These are phyloP conservation scores for Ophiostoma perfectum DNA, from an alignment of 2,329 filamentous ascomycete genomes.

Conservation along the genomic window DNA sequence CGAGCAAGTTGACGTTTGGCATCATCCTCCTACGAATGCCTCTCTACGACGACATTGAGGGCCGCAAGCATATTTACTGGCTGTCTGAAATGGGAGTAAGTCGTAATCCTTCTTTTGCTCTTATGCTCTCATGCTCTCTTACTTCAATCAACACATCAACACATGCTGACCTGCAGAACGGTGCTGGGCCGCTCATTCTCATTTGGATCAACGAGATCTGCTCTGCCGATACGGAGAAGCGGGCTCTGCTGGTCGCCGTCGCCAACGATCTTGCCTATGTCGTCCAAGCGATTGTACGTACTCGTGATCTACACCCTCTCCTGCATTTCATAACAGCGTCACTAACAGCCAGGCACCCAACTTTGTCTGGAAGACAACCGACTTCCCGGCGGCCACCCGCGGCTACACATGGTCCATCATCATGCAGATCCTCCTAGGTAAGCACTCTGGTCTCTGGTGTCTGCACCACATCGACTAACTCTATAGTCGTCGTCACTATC, in stretches of 20 bases:
- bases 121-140: background rate
- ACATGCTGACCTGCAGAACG: constrained; percentile 23
- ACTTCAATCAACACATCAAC: background rate
- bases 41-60: constrained; percentile 34
- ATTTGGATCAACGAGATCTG: constrained; percentile 33
- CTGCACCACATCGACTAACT: background rate
- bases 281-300: constrained; percentile 29
- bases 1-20: constrained; percentile 27
- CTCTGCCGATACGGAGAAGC: constrained; percentile 29
- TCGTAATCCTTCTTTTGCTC: background rate
- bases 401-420: constrained; percentile 37
- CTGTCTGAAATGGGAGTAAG: constrained; percentile 32
- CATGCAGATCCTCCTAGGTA: constrained; percentile 31
- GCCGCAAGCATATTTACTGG: constrained; percentile 38
- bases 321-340: background rate
- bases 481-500: constrained; percentile 29
- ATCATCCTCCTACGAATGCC: constrained; percentile 35
- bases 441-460: background rate
- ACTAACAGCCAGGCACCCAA: constrained; percentile 31
- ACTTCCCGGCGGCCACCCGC: constrained; percentile 36
- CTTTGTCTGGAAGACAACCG: constrained; percentile 40
- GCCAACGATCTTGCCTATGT: constrained; percentile 30
- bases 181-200: constrained; percentile 37
- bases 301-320: background rate
- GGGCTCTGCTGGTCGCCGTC: constrained; percentile 29